These are phyloP conservation scores for Penicillium salamii DNA, from an alignment of 495 filamentous ascomycete genomes.

Conservation along the genomic window DNA sequence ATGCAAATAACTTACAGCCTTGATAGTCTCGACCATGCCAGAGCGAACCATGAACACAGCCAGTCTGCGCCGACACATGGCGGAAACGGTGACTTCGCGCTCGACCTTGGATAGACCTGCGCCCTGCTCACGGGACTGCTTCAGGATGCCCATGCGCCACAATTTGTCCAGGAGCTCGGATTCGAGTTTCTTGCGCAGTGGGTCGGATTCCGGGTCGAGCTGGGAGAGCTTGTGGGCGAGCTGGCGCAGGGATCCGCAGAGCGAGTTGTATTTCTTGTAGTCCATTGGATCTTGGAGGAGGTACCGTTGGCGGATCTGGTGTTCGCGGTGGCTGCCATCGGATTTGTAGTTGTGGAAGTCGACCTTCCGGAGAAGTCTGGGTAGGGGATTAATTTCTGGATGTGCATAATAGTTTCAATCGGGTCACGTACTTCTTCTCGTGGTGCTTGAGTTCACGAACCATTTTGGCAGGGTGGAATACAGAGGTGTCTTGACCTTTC, in stretches of 20 bases:
- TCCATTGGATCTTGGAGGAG: conserved; percentile 82
- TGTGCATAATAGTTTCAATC: too few relatives aligned
- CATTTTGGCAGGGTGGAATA: conserved; percentile 49
- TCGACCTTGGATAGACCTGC: conserved; percentile 75
- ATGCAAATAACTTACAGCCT: conserved; percentile 41
- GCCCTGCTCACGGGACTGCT: conserved; percentile 56
- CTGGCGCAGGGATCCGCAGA: conserved; percentile 81
- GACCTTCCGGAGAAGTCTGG: conserved; percentile 78
- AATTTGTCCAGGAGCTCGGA: conserved; percentile 82
- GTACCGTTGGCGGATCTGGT: conserved; percentile 78
- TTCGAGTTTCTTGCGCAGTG: conserved; percentile 77
- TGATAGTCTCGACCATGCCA: conserved; percentile 85
- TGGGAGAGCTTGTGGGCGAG: conserved; percentile 82
- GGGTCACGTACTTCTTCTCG: conserved; percentile 63
- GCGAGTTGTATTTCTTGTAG: conserved; percentile 82
- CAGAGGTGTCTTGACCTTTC: not conserved
- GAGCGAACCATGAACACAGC: conserved; percentile 85
- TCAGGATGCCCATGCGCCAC: conserved; percentile 82
- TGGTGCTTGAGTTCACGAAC: conserved; percentile 91
- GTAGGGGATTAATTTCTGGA: conserved; percentile 7
- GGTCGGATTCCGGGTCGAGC: conserved; percentile 71
- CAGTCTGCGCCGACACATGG: conserved; percentile 75
- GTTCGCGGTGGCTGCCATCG: conserved; percentile 80
- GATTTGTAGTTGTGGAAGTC: conserved; percentile 93
- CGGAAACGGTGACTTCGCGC: conserved; percentile 78